Conservation (phyloP, 2,329 filamentous ascomycete genomes). For the Aspergillus transmontanensis region DNA sequence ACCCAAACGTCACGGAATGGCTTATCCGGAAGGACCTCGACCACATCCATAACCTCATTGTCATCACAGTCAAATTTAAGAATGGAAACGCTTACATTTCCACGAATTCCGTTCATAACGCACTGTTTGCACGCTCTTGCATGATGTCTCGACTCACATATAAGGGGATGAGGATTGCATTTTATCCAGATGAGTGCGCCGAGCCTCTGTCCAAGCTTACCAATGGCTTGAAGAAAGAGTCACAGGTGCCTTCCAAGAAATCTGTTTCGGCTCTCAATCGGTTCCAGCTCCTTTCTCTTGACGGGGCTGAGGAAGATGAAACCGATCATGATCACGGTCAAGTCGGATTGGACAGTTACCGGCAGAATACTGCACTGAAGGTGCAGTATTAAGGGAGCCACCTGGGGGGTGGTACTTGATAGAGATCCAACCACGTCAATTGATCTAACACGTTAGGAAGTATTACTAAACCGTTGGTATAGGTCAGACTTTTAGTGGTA, state of each 20-base stretch:
- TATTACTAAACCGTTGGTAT: neutral
- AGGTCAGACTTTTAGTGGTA: neutral
- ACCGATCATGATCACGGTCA: slow-evolving; percentile 30
- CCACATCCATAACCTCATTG: slow-evolving; percentile 77
- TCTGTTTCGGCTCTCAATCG: slow-evolving; percentile 53
- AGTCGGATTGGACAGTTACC: slow-evolving; percentile 14
- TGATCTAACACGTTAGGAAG: neutral
- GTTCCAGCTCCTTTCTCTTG: slow-evolving; percentile 62
- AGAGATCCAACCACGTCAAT: neutral
- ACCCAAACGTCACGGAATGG: slow-evolving; percentile 62
- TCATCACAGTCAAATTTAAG: slow-evolving; percentile 66
- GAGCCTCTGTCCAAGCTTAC: slow-evolving; percentile 53
- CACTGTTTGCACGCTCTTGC: slow-evolving; percentile 74
- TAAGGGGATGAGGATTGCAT: slow-evolving; percentile 70
- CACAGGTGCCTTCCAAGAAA: slow-evolving; percentile 38
- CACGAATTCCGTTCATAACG: slow-evolving; percentile 76
- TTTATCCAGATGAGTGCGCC: slow-evolving; percentile 72
- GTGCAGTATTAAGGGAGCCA: neutral
- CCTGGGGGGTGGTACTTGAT: neutral
- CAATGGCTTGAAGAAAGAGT: slow-evolving; percentile 31
- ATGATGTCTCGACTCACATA: slow-evolving; percentile 72
- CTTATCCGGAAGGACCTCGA: slow-evolving; percentile 72
- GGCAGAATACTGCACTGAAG: neutral
- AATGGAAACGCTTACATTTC: slow-evolving; percentile 66
- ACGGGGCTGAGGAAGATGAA: slow-evolving; percentile 44